Percentiles rank a stretch among this genome's conserved stretches.
Conservation (phyloP, 495 filamentous ascomycete species). For the Chaetomium cochliodes region DNA sequence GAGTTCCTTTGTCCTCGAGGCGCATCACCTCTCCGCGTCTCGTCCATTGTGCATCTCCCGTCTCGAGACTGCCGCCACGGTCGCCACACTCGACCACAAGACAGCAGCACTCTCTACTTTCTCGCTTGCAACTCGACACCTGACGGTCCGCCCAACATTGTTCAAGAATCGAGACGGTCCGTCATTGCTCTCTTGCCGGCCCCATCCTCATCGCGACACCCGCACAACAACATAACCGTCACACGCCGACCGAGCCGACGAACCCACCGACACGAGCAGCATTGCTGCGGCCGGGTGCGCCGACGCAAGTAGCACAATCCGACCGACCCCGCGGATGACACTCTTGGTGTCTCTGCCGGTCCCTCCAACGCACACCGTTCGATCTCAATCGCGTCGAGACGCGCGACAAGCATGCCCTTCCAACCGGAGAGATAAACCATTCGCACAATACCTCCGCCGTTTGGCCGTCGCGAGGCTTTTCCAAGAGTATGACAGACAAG, state of each 20-base stretch:
- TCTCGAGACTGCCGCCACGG: conserved; percentile 26
- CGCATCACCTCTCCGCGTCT: conserved; percentile 29
- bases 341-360: conserved; percentile 23
- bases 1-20: conserved; percentile 38
- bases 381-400: conserved; percentile 39
- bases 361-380: conserved; percentile 24
- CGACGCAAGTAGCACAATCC: conserved; percentile 19
- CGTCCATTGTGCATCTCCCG: conserved; percentile 30
- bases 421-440: conserved; percentile 50
- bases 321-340: conserved; percentile 32
- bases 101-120: conserved; percentile 16
- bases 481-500: conserved; percentile 93
- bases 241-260: conserved; percentile 17
- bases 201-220: conserved; percentile 12
- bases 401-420: conserved; percentile 60
- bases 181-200: conserved; percentile 1
- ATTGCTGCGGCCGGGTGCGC: conserved; percentile 2
- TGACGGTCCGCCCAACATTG: background rate
- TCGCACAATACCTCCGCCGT: conserved; percentile 40
- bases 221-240: background rate
- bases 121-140: background rate
- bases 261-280: conserved; percentile 17
- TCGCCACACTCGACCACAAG: conserved; percentile 22
- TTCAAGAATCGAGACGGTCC: background rate
- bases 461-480: conserved; percentile 58